Evolutionary conservation across 2,329 filamentous ascomycete genomes (phyloP).

Genomic region (Apiospora malaysiana): DNA sequence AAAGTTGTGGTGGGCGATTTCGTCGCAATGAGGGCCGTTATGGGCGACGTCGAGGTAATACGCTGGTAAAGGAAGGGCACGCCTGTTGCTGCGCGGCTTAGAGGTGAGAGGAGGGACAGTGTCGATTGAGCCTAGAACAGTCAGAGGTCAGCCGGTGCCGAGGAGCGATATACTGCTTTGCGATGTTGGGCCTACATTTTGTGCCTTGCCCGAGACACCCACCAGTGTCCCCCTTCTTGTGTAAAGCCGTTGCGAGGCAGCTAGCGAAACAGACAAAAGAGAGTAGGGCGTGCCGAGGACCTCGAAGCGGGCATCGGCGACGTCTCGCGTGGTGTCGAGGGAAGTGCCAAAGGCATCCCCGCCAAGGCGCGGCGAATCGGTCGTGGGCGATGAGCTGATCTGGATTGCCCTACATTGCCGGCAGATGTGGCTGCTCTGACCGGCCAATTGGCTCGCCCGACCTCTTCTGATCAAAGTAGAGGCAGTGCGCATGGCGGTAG

Average conservation of each 20-base stretch:
- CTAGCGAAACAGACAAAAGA: conserved; percentile 89
- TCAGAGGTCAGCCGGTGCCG: conserved; percentile 19
- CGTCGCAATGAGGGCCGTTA: conserved; percentile 87
- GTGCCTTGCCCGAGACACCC: conserved; percentile 85
- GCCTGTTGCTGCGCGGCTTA: conserved; percentile 78
- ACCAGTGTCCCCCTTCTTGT: conserved; percentile 91
- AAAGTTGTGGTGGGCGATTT: conserved; percentile 88
- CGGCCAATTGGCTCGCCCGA: conserved; percentile 32
- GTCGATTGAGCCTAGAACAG: conserved; percentile 78
- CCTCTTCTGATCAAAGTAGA: conserved; percentile 35
- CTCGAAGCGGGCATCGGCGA: conserved; percentile 87
- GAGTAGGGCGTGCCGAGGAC: conserved; percentile 92
- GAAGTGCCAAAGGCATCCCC: conserved; percentile 63
- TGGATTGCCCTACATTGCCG: conserved; percentile 65
- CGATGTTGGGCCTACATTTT: conserved; percentile 68
- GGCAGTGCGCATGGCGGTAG: conserved; percentile 37
- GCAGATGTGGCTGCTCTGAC: conserved; percentile 49
- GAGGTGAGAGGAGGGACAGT: conserved; percentile 83
- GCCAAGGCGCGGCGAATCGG: conserved; percentile 55
- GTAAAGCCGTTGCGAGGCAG: conserved; percentile 91
- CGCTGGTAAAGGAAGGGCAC: conserved; percentile 96
- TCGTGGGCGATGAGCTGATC: conserved; percentile 66
- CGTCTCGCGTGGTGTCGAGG: conserved; percentile 51
- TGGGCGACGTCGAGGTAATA: conserved; percentile 83
- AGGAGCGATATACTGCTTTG: conserved; percentile 17